phyloP scores from a whole-genome alignment of 495 filamentous ascomycete species.

The Baudoinia panamericana region DNA sequence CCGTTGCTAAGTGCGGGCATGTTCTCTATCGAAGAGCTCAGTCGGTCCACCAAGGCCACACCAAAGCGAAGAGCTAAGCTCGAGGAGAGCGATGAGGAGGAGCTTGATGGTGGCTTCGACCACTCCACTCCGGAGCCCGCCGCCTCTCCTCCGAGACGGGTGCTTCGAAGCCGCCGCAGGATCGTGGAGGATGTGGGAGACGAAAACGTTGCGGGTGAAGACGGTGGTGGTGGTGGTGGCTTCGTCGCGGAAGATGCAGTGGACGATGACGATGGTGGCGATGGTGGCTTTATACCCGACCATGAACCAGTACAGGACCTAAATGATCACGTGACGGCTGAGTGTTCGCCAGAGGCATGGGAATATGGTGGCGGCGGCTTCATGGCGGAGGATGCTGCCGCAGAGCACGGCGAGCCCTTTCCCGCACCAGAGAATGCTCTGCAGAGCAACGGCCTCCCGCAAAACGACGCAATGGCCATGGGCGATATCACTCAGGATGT shows the following conservation, averaged over 20 bases:
- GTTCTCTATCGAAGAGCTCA: constrained; percentile 10
- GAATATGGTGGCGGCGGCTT: constrained; percentile 19
- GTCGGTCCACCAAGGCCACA: neutral
- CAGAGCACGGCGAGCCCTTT: no score
- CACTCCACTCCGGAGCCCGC: no score
- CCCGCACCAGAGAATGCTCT: no score
- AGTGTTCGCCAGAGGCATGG: no score
- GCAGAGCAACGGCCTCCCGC: no score
- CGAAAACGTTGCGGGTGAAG: constrained; percentile 3
- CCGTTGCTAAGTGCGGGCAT: constrained; percentile 13
- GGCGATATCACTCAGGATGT: no score
- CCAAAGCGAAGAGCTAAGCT: neutral
- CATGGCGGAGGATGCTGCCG: constrained; percentile 4
- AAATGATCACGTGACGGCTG: no score
- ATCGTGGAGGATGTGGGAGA: neutral
- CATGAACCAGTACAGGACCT: no score
- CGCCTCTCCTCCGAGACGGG: no score
- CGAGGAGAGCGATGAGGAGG: constrained; percentile 1
- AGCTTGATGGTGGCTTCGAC: neutral
- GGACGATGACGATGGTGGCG: constrained; percentile 6
- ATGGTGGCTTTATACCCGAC: constrained; percentile 8
- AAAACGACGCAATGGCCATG: no score
- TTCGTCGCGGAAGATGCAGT: constrained; percentile 2
- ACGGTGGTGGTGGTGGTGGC: constrained; percentile 10
- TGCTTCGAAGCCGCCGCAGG: no score